These are phyloP conservation scores for Cicer judaicum DNA, from an alignment of 306 rosid species.

Conservation along the genomic window DNA sequence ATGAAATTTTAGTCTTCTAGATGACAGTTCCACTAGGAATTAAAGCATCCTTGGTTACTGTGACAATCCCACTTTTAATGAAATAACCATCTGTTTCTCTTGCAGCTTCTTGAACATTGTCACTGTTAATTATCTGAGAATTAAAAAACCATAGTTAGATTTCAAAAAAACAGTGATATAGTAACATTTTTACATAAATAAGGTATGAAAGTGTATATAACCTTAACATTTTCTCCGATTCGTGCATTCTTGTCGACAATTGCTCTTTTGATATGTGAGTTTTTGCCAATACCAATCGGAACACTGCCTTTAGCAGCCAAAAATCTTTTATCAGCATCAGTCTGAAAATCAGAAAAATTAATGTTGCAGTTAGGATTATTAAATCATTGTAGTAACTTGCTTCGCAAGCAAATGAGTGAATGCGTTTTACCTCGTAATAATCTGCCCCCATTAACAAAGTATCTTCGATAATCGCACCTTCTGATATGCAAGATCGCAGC, in stretches of 20 bases:
- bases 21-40: conserved; percentile 89
- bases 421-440: conserved; percentile 81
- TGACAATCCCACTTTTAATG: conserved; percentile 95
- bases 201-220: conserved; percentile 29
- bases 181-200: not conserved
- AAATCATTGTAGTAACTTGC: not conserved
- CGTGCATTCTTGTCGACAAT: conserved; percentile 98
- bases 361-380: conserved; percentile 23
- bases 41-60: conserved; percentile 92
- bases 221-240: conserved; percentile 91
- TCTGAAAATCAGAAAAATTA: conserved; percentile 58
- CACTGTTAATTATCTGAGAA: conserved; percentile 81
- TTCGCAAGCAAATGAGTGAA: conserved; percentile 7
- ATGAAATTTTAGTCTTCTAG: conserved; percentile 39
- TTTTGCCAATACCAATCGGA: conserved; percentile 91
- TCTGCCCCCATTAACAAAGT: conserved; percentile 97
- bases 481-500: conserved; percentile 91
- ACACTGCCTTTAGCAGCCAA: conserved; percentile 87
- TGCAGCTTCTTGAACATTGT: conserved; percentile 93
- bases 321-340: conserved; percentile 84
- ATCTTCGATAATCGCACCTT: conserved; percentile 97
- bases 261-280: conserved; percentile 92
- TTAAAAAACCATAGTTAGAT: conserved; percentile 35
- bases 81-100: conserved; percentile 97
- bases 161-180: not conserved